Conservation (phyloP, 108 stramenopile genomes). For the Fragilariopsis cylindrus region DNA sequence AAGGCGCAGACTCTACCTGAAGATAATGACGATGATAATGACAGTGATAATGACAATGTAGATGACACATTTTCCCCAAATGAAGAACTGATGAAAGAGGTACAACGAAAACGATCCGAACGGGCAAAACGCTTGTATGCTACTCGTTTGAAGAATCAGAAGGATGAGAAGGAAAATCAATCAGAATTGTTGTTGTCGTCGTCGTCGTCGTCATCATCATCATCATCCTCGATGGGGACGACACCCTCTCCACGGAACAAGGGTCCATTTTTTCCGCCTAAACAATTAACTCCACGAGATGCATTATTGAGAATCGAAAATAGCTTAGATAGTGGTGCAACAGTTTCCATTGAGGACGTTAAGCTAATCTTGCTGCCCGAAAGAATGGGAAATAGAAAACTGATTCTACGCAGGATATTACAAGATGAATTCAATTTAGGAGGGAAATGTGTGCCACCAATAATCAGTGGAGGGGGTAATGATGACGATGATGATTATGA, state of each 20-base stretch:
- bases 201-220: not conserved
- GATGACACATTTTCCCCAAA: slow-evolving; percentile 6
- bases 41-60: not conserved
- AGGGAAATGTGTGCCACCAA: slow-evolving; percentile 72
- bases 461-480: not conserved
- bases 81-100: slow-evolving; percentile 26
- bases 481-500: not conserved
- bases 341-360: slow-evolving; percentile 55
- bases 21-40: slow-evolving; percentile 1
- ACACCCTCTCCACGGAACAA: not conserved
- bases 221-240: not conserved
- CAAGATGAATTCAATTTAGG: slow-evolving; percentile 56
- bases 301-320: slow-evolving; percentile 57
- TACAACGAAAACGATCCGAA: slow-evolving; percentile 48
- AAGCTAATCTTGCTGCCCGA: slow-evolving; percentile 52
- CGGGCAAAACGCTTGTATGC: slow-evolving; percentile 58
- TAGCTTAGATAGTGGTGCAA: slow-evolving; percentile 46
- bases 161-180: slow-evolving; percentile 11
- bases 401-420: slow-evolving; percentile 54
- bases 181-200: slow-evolving; percentile 7
- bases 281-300: slow-evolving; percentile 35
- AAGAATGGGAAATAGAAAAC: slow-evolving; percentile 50
- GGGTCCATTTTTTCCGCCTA: slow-evolving; percentile 10
- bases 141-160: slow-evolving; percentile 49
- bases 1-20: not conserved